Conservation (phyloP, 139 green algal genomes). For the Chlorella sp. region DNA sequence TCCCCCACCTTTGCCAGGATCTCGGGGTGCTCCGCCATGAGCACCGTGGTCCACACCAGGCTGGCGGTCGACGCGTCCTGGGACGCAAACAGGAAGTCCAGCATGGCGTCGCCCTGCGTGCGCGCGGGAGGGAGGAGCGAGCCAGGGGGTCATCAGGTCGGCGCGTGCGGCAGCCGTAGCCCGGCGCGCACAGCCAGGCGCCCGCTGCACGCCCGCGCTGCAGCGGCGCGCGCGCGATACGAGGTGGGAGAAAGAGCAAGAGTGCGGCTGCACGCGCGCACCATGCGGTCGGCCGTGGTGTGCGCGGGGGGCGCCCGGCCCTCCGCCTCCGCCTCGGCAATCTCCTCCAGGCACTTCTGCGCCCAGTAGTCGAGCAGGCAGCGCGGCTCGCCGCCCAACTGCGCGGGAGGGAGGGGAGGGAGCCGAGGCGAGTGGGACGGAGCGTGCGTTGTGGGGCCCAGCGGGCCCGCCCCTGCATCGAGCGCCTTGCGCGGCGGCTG, state of each 20-base stretch:
- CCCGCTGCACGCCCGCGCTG: not conserved
- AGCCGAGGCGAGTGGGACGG: too few relatives aligned
- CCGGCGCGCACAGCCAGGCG: too few relatives aligned
- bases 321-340: conserved; percentile 66
- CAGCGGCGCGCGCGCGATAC: not conserved
- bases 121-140: too few relatives aligned
- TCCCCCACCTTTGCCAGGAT: conserved; percentile 63
- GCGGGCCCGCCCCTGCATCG: too few relatives aligned
- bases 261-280: conserved; percentile 29
- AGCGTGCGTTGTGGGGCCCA: too few relatives aligned
- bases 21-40: conserved; percentile 84
- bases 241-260: too few relatives aligned
- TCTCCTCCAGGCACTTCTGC: conserved; percentile 53
- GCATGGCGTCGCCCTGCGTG: conserved; percentile 74
- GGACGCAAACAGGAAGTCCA: conserved; percentile 89
- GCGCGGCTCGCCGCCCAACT: conserved; percentile 57
- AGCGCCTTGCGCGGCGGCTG: too few relatives aligned
- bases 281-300: conserved; percentile 35
- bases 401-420: conserved; percentile 12
- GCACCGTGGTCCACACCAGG: conserved; percentile 76
- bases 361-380: conserved; percentile 82
- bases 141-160: too few relatives aligned
- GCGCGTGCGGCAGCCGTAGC: too few relatives aligned
- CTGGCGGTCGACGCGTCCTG: conserved; percentile 87
- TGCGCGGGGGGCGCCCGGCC: conserved; percentile 60